Evolutionary conservation across 129 eudicot species (phyloP).

Genomic region (Chrysanthemum lavandulifolium): DNA sequence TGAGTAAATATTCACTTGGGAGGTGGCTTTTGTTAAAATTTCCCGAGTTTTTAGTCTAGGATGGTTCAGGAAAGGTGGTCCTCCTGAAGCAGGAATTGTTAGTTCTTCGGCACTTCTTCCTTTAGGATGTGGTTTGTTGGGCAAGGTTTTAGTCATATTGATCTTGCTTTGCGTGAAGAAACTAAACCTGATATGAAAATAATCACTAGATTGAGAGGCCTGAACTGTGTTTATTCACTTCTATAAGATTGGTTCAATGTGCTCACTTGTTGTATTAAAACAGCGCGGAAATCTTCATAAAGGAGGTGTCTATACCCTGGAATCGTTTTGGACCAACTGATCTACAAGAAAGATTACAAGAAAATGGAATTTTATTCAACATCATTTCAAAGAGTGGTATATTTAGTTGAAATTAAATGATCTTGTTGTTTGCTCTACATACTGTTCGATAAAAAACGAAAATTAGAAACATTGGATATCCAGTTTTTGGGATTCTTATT

Average conservation of each 20-base stretch:
- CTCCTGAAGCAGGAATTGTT: constrained; percentile 65
- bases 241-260: constrained; percentile 40
- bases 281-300: not conserved
- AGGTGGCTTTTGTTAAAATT: constrained; percentile 71
- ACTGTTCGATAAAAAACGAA: too few relatives aligned
- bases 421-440: too few relatives aligned
- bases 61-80: constrained; percentile 65
- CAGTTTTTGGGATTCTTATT: too few relatives aligned
- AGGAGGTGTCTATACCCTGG: not conserved
- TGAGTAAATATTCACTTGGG: constrained; percentile 45
- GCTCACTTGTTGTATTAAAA: constrained; percentile 1
- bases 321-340: not conserved
- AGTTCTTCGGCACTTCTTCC: too few relatives aligned
- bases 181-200: constrained; percentile 64
- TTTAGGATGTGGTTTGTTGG: constrained; percentile 91
- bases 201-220: constrained; percentile 75
- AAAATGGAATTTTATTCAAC: not conserved
- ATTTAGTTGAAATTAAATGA: too few relatives aligned
- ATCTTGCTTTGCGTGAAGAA: constrained; percentile 16
- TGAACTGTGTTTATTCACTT: constrained; percentile 77
- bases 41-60: constrained; percentile 79
- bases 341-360: not conserved
- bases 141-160: constrained; percentile 55
- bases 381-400: not conserved
- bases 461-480: too few relatives aligned